Evolutionary conservation across 2,329 filamentous ascomycete genomes (phyloP).

Genomic region (Cercospora beticola): DNA sequence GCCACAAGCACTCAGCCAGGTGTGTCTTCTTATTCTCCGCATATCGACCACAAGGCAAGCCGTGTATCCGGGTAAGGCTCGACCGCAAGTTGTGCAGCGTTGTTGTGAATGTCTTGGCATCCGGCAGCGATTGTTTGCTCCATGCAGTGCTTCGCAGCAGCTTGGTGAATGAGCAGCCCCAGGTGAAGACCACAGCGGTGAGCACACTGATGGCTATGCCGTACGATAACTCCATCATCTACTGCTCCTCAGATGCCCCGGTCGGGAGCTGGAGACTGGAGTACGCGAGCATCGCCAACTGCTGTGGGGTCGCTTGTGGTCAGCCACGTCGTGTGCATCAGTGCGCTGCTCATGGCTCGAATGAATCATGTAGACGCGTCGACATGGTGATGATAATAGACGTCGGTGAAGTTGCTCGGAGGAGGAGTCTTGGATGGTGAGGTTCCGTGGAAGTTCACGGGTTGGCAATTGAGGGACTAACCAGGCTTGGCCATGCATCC

Average conservation of each 20-base stretch:
- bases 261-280: neutral
- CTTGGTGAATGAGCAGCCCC: neutral
- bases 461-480: conserved; percentile 4
- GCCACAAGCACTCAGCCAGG: neutral
- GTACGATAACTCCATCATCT: neutral
- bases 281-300: neutral
- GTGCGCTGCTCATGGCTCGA: neutral
- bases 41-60: neutral
- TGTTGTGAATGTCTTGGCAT: neutral
- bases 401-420: neutral
- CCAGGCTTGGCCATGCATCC: conserved; percentile 4
- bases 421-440: neutral
- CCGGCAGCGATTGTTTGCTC: neutral
- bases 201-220: neutral
- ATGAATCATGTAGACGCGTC: neutral
- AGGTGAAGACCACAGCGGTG: neutral
- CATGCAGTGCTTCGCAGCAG: neutral
- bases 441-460: neutral
- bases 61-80: neutral
- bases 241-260: neutral
- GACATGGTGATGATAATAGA: neutral
- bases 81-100: neutral
- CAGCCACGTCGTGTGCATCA: neutral
- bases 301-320: neutral
- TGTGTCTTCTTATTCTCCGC: neutral